Conservation (phyloP, 169 alveolate genomes). For the Babesia divergens region DNA sequence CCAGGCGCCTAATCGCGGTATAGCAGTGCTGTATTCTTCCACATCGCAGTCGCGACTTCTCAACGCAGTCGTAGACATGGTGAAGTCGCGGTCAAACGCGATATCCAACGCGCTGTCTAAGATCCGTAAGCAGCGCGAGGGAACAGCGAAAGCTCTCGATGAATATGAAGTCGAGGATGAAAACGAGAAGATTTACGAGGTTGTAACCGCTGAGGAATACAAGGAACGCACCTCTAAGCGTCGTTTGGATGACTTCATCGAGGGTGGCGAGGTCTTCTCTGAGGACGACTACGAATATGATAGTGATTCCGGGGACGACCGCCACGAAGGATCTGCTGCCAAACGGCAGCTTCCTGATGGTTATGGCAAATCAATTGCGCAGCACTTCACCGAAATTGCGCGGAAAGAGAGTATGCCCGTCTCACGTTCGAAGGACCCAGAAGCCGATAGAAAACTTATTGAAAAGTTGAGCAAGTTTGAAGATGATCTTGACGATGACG, state of each 20-base stretch:
- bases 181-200: constrained; percentile 61
- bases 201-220: constrained; percentile 62
- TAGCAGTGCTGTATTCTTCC: background rate
- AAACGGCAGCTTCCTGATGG: constrained; percentile 26
- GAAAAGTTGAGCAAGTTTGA: constrained; percentile 57
- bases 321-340: background rate
- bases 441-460: constrained; percentile 36
- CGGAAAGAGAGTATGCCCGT: constrained; percentile 36
- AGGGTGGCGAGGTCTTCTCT: constrained; percentile 52
- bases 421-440: constrained; percentile 39
- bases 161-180: constrained; percentile 67
- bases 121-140: constrained; percentile 59
- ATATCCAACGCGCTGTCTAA: constrained; percentile 58
- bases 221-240: constrained; percentile 51
- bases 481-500: constrained; percentile 60
- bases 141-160: constrained; percentile 47
- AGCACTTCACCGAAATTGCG: constrained; percentile 65
- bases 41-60: background rate
- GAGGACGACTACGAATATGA: constrained; percentile 49
- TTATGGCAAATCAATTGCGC: constrained; percentile 54
- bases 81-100: constrained; percentile 15
- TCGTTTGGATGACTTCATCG: constrained; percentile 55
- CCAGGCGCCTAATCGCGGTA: background rate
- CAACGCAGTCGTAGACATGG: background rate
- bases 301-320: constrained; percentile 30